These are phyloP conservation scores for Pilaira anomala DNA, from an alignment of 192 early-diverging fungal genomes.

Conservation along the genomic window DNA sequence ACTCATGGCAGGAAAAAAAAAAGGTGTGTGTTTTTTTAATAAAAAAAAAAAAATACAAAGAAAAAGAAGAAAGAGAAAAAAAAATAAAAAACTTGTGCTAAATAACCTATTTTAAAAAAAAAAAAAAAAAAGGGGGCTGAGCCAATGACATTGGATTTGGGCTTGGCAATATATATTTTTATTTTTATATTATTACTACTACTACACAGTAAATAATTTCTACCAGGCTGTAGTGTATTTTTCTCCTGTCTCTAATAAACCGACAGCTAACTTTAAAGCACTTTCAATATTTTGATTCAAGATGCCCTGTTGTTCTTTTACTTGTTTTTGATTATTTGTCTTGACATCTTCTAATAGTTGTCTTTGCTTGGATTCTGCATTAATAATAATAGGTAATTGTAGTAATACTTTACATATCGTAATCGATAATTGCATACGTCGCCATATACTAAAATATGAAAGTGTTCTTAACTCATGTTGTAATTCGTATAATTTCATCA, in stretches of 20 bases:
- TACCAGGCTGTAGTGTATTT: constrained; percentile 22
- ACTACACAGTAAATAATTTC: no score
- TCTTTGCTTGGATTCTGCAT: constrained; percentile 34
- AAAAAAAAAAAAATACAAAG: constrained; percentile 4
- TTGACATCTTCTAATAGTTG: constrained; percentile 16
- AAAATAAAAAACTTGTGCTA: not conserved
- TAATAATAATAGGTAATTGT: constrained; percentile 53
- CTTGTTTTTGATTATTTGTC: constrained; percentile 4
- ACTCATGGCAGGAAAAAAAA: constrained; percentile 11
- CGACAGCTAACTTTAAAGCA: constrained; percentile 31
- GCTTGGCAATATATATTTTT: not conserved
- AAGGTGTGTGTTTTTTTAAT: not conserved
- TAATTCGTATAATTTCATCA: constrained; percentile 52
- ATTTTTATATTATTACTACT: not conserved
- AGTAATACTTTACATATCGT: constrained; percentile 50
- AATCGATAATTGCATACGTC: constrained; percentile 52
- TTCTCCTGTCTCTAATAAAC: constrained; percentile 31
- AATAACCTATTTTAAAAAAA: not conserved
- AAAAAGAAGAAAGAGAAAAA: not conserved
- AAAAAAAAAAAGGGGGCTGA: not conserved
- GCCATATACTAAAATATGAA: constrained; percentile 54
- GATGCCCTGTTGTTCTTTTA: constrained; percentile 21
- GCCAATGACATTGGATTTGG: not conserved
- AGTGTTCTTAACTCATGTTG: constrained; percentile 53
- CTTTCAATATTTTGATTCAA: constrained; percentile 28